These are phyloP conservation scores for Quillaja saponaria DNA, from an alignment of 306 rosid genomes.

Conservation along the genomic window DNA sequence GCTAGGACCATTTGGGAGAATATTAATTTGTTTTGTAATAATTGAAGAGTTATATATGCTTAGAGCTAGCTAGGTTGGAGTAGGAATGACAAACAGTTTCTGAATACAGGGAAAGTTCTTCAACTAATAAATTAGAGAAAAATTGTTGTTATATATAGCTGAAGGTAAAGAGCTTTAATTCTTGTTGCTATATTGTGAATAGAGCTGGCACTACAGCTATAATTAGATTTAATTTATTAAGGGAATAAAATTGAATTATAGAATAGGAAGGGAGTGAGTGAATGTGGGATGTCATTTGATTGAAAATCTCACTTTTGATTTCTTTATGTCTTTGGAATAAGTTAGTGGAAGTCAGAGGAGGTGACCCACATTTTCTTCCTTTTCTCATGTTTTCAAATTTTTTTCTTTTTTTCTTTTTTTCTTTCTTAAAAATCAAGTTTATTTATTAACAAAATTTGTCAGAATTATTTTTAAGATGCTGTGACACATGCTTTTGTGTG, in stretches of 20 bases:
- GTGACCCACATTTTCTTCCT: slow-evolving; percentile 57
- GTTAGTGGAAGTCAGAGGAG: slow-evolving; percentile 96
- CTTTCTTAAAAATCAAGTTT: too few species aligned
- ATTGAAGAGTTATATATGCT: slow-evolving; percentile 58
- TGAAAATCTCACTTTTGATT: slow-evolving; percentile 78
- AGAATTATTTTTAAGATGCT: slow-evolving; percentile 50
- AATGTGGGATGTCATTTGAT: slow-evolving; percentile 79
- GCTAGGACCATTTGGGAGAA: slow-evolving; percentile 54
- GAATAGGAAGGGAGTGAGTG: slow-evolving; percentile 46
- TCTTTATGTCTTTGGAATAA: slow-evolving; percentile 71
- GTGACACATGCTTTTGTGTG: slow-evolving; percentile 55
- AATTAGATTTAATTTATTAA: slow-evolving; percentile 35
- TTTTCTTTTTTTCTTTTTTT: background rate
- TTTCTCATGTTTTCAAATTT: background rate
- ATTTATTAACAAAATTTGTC: slow-evolving; percentile 16
- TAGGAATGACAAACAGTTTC: slow-evolving; percentile 59
- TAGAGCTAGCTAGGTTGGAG: slow-evolving; percentile 38
- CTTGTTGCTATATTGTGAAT: slow-evolving; percentile 57
- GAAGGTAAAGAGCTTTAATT: slow-evolving; percentile 50
- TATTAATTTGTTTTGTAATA: slow-evolving; percentile 54
- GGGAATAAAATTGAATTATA: slow-evolving; percentile 60
- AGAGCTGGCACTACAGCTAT: slow-evolving; percentile 73
- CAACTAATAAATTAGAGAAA: slow-evolving; percentile 29
- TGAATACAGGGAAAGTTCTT: slow-evolving; percentile 41
- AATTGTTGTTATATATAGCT: slow-evolving; percentile 39